Percentiles rank a stretch among this genome's conserved stretches.
Conservation (phyloP, 805 yeast species). For the Yarrowia bubula region DNA sequence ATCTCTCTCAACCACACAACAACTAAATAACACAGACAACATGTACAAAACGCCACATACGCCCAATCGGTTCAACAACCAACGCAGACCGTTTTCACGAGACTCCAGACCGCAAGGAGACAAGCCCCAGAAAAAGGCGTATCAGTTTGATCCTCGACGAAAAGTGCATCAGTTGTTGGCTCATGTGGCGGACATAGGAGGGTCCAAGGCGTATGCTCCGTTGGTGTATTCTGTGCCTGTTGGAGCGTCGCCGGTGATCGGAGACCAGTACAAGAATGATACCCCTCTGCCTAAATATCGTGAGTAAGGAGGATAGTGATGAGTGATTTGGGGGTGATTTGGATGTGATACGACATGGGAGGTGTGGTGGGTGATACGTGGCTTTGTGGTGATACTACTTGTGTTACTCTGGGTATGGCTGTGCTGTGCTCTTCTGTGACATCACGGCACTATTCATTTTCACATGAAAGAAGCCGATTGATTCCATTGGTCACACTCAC, state of each 20-base stretch:
- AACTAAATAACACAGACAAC: no score
- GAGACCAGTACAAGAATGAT: constrained; percentile 36
- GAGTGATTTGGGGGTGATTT: neutral
- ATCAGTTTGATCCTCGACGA: constrained; percentile 27
- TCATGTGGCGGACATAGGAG: constrained; percentile 32
- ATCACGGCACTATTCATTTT: no score
- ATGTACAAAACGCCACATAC: constrained; percentile 21
- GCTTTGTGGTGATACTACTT: neutral
- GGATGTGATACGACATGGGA: neutral
- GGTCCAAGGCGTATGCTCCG: constrained; percentile 36
- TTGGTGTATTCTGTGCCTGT: constrained; percentile 34
- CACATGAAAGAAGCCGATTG: no score
- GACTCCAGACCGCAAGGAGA: neutral
- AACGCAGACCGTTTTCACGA: constrained; percentile 10
- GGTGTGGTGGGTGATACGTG: neutral
- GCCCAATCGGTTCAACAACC: constrained; percentile 19
- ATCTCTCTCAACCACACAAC: no score
- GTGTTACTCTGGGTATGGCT: no score
- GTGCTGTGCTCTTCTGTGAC: no score
- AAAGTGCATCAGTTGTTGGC: constrained; percentile 17
- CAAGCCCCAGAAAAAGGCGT: constrained; percentile 14
- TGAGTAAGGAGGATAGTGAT: neutral
- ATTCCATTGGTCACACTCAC: neutral
- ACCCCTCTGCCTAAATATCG: constrained; percentile 34
- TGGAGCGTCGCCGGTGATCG: constrained; percentile 30